Evolutionary conservation across 2,329 filamentous ascomycete genomes (phyloP), one percentile per base, ranked within the genome.

Genomic region (Corinectria fuckeliana): DNA sequence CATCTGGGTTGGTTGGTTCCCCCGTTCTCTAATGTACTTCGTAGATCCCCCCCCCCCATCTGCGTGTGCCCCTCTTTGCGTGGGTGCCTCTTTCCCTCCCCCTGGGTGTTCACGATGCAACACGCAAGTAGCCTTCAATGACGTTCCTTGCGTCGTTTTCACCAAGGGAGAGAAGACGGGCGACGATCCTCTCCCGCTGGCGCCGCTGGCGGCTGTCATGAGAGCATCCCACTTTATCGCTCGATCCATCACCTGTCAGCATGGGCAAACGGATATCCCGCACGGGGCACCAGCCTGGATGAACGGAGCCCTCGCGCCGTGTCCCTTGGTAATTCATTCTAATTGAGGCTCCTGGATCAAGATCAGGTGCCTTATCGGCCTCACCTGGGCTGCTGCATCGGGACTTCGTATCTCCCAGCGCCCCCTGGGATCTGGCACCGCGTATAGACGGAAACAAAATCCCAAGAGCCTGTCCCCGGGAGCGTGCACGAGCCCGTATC

Each of bases 271-370:
- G 51, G 51, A 55, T 47, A 25, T 28, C 14, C 51, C 51, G 51
- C 51, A 55, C 51, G 36, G 51, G 51, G 51, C 51, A 54, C 45
- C 42, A 16, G 25, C 14, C 51, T 55, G 51, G 42, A 30, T 55
- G 51, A 55, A 48, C 42, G 51, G 51, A 55, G 47, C 42, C 8
- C 20, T 13, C n/a, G 30, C 25, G 20, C 23, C 23, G 26, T 38
- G n/a, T 20, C 16, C 45, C 25, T 28, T 28, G 34, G 23, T 9
- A 26, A 13, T 28, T 10, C n/a, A 21, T n/a, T n/a, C n/a, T n/a
- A n/a, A n/a, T n/a, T n/a, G n/a, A n/a, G n/a, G n/a, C n/a, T n/a
- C n/a, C n/a, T n/a, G n/a, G n/a, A n/a, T n/a, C n/a, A n/a, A n/a
- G n/a, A n/a, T n/a, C n/a, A n/a, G n/a, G n/a, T n/a, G 32, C 23